These are phyloP conservation scores for Pterocarpus santalinus DNA, from an alignment of 306 rosid genomes.

Conservation along the genomic window DNA sequence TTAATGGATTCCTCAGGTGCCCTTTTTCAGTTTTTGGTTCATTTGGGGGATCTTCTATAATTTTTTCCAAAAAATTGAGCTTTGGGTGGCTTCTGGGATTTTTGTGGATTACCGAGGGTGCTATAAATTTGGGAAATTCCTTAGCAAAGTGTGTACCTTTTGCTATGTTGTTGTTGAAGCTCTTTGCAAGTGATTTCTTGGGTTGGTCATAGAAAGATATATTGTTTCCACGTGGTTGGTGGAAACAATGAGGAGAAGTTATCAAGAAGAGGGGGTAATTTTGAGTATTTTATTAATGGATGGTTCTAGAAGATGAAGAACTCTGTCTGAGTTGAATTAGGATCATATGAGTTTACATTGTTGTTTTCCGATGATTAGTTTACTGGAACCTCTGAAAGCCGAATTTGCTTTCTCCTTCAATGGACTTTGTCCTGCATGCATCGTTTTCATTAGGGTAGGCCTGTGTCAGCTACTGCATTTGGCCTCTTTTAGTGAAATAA, in stretches of 20 bases:
- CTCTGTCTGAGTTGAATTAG: conserved; percentile 41
- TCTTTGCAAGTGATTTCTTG: conserved; percentile 30
- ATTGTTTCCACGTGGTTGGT: conserved; percentile 38
- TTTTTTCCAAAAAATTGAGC: conserved; percentile 35
- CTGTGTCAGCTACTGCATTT: conserved; percentile 46
- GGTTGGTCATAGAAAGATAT: conserved; percentile 31
- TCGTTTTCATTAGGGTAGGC: conserved; percentile 26
- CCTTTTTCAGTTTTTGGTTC: conserved; percentile 40
- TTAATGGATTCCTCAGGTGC: conserved; percentile 23
- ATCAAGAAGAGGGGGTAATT: conserved; percentile 21
- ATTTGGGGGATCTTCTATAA: conserved; percentile 31
- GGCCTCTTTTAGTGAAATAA: conserved; percentile 26
- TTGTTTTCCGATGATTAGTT: background rate
- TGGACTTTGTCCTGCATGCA: conserved; percentile 29
- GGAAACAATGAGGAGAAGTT: conserved; percentile 18
- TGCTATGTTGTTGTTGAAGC: conserved; percentile 27
- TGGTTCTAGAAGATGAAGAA: conserved; percentile 25
- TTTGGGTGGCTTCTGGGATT: conserved; percentile 43
- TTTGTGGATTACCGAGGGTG: conserved; percentile 39
- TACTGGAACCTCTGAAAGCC: conserved; percentile 30
- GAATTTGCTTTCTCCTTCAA: conserved; percentile 33
- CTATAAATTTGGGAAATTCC: conserved; percentile 26
- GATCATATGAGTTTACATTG: conserved; percentile 22
- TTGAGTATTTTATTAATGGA: conserved; percentile 31
- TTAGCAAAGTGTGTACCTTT: conserved; percentile 19